Evolutionary conservation across 2,329 filamentous ascomycete species (phyloP), one percentile per base, ranked within the genome.

Genomic region (Chaetomiaceae sp.): DNA sequence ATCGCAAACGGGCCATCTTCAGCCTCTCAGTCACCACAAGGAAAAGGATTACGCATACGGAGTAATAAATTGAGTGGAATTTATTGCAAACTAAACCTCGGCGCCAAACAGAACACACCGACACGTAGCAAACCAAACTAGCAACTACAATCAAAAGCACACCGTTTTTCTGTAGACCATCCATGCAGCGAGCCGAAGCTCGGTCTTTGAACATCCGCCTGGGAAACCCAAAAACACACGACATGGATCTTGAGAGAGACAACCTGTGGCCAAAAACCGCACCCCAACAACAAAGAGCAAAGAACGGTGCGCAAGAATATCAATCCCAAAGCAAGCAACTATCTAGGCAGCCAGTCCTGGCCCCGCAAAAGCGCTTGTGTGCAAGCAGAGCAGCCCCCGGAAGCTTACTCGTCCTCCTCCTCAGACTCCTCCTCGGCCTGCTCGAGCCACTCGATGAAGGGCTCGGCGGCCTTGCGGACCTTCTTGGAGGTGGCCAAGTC

Each of bases 371-470:
- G 3, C 12, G n/a, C n/a, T n/a, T n/a, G n/a, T 2, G 17, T 27
- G n/a, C 5, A 44, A 13, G 16, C 16, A 35, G 2, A 4, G 30
- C 35, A 6, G 19, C 33, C 33, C 34, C 38, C 4, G 25, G 14
- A 45, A 2, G 34, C 50, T 52, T 60, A 63, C 58, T 66, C 64
- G 9, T 66, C 63, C 7, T 67, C 64, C 61, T 82, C 82, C 19
- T 85, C 83, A 7, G 73, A 75, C 54, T 85, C 83, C 57, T 86
- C 83, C 69, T 91, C 87, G 48, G 91, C 91, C 70, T 87, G 89
- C 61, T 89, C 82, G 52, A 97, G 89, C 92, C 91, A 97, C 63
- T 84, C 87, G 65, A 96, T 79, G 81, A 99, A 99, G 58, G 88
- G 85, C 76, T 95, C 87, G 48, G 93, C 90, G 59, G 89, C 87